Evolutionary conservation across 768 basidiomycete genomes (phyloP).

Genomic region (Rhizopogon vesiculosus): DNA sequence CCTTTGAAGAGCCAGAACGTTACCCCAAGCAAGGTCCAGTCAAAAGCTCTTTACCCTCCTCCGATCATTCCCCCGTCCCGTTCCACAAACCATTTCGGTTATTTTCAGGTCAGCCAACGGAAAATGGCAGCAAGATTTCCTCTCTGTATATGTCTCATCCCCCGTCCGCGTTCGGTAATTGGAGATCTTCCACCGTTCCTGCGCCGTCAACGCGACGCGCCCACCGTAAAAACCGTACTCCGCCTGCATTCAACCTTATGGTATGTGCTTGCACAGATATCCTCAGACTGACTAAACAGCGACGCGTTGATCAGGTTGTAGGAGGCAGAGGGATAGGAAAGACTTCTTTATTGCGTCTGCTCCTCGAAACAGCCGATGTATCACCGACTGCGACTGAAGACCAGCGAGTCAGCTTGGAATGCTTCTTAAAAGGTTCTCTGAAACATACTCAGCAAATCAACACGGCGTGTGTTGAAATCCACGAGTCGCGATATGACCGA

Average conservation of each 20-base stretch:
- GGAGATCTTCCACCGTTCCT: conserved; percentile 35
- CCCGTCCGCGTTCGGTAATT: conserved; percentile 59
- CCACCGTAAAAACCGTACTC: conserved; percentile 59
- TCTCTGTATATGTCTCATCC: conserved; percentile 63
- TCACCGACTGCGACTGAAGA: conserved; percentile 74
- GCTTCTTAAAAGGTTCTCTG: conserved; percentile 56
- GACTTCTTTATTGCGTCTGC: conserved; percentile 73
- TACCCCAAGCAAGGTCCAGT: conserved; percentile 58
- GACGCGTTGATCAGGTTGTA: conserved; percentile 49
- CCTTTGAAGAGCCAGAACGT: conserved; percentile 26
- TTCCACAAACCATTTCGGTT: conserved; percentile 81
- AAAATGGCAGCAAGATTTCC: conserved; percentile 53
- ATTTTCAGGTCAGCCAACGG: conserved; percentile 33
- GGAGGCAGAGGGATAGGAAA: conserved; percentile 82
- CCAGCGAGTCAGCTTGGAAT: conserved; percentile 60
- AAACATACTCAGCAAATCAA: conserved; percentile 61
- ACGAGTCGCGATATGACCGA: conserved; percentile 78
- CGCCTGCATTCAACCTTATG: conserved; percentile 87
- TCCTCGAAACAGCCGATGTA: conserved; percentile 81
- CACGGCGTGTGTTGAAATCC: conserved; percentile 73
- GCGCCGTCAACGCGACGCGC: conserved; percentile 43
- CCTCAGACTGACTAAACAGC: neutral
- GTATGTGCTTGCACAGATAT: conserved; percentile 31
- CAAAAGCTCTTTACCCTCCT: conserved; percentile 58
- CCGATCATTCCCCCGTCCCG: conserved; percentile 52